phyloP scores from a whole-genome alignment of 768 basidiomycete species.

The Hygrophoropsis aurantiaca region DNA sequence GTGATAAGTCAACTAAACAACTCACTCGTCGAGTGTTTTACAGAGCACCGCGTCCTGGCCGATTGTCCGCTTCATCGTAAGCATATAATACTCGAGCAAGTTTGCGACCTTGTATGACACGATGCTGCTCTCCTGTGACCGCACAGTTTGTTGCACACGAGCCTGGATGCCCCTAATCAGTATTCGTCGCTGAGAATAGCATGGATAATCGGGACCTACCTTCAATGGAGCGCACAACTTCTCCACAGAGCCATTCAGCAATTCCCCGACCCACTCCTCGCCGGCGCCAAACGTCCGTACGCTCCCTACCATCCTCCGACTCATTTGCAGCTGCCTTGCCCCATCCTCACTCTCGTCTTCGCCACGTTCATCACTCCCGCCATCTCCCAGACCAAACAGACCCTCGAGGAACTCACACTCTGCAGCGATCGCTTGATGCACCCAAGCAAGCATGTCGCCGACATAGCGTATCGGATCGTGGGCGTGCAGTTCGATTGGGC shows the following conservation, averaged over 20 bases:
- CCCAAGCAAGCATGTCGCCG: constrained; percentile 98
- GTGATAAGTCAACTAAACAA: too few species aligned
- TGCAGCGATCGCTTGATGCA: constrained; percentile 93
- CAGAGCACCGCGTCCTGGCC: constrained; percentile 81
- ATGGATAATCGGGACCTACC: too few species aligned
- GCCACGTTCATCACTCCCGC: too few species aligned
- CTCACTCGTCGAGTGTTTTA: constrained; percentile 77
- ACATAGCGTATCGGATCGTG: constrained; percentile 96
- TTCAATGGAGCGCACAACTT: constrained; percentile 88
- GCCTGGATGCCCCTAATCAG: too few species aligned
- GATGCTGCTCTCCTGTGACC: constrained; percentile 91
- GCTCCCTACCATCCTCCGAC: constrained; percentile 78
- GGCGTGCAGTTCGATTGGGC: constrained; percentile 96
- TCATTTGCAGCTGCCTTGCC: background rate
- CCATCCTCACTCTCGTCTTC: background rate
- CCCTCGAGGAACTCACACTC: constrained; percentile 93
- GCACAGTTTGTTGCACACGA: constrained; percentile 90
- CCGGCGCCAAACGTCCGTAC: constrained; percentile 61
- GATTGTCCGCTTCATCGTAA: constrained; percentile 92
- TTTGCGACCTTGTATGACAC: constrained; percentile 92
- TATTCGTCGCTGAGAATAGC: too few species aligned
- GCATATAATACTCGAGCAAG: constrained; percentile 89
- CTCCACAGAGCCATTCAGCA: constrained; percentile 80
- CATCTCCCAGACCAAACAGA: constrained; percentile 69
- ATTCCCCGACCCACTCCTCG: constrained; percentile 75